Conservation (phyloP, 441 rosid genomes). For the Aquilaria agallochum region DNA sequence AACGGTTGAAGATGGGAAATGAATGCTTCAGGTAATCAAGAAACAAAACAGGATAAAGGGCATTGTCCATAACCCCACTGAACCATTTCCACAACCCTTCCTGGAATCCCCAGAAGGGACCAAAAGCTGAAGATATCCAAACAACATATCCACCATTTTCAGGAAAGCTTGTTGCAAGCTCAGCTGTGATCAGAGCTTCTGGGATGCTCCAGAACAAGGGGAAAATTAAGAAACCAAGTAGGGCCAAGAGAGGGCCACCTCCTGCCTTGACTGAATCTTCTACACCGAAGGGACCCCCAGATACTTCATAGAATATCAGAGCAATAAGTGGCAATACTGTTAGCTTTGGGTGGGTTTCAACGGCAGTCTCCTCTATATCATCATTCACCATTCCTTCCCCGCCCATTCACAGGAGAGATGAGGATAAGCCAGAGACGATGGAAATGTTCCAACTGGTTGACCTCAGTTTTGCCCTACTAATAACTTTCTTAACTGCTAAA, state of each 20-base stretch:
- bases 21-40: constrained; percentile 93
- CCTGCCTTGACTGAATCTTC: constrained; percentile 89
- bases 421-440: constrained; percentile 10
- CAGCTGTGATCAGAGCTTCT: constrained; percentile 90
- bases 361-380: constrained; percentile 23
- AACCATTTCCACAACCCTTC: constrained; percentile 98
- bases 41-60: constrained; percentile 84
- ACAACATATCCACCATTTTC: constrained; percentile 90
- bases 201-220: constrained; percentile 94
- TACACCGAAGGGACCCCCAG: constrained; percentile 96
- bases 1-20: constrained; percentile 51
- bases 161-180: constrained; percentile 93
- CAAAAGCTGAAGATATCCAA: constrained; percentile 94
- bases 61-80: constrained; percentile 97
- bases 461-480: too few relatives aligned
- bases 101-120: constrained; percentile 94
- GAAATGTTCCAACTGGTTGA: constrained; percentile 9
- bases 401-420: constrained; percentile 47
- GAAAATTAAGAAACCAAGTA: constrained; percentile 79
- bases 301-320: constrained; percentile 85
- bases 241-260: constrained; percentile 82
- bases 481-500: too few relatives aligned
- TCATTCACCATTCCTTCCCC: constrained; percentile 46
- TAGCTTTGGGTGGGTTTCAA: constrained; percentile 53
- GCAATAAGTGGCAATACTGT: constrained; percentile 77